Evolutionary conservation across 83 land plant genomes (phyloP).

Genomic region (Isoetes engelmannii): DNA sequence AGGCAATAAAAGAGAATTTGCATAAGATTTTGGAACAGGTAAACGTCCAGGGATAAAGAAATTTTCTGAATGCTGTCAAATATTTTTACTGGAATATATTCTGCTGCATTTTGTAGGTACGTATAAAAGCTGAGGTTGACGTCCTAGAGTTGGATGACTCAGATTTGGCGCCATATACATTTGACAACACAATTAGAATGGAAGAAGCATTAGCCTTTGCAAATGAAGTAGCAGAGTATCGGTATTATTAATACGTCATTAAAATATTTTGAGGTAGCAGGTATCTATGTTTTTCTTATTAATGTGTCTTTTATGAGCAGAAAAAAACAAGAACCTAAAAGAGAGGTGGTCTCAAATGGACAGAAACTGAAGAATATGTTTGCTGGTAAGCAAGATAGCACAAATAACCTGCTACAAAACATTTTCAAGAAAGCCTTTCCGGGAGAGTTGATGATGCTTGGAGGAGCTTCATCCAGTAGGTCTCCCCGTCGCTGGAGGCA

Average conservation of each 20-base stretch:
- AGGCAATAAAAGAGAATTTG: constrained; percentile 24
- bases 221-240: not conserved
- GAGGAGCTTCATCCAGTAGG: constrained; percentile 3
- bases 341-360: not conserved
- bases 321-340: not conserved
- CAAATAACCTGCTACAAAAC: too few species aligned
- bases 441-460: constrained; percentile 4
- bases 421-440: not conserved
- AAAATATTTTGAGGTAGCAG: not conserved
- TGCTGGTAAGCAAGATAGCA: too few species aligned
- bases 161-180: constrained; percentile 29
- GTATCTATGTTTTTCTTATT: too few species aligned
- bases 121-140: constrained; percentile 9
- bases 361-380: too few species aligned
- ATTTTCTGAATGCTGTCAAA: too few species aligned
- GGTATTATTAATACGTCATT: not conserved
- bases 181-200: constrained; percentile 24
- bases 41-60: too few species aligned
- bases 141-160: constrained; percentile 17
- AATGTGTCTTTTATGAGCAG: not conserved
- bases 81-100: too few species aligned
- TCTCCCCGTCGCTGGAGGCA: not conserved
- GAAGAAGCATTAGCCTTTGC: constrained; percentile 12
- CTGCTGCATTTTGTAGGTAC: not conserved
- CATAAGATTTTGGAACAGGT: constrained; percentile 25